These are phyloP conservation scores for Neoascochyta sp. DNA, from an alignment of 2,329 filamentous ascomycete species.

Conservation along the genomic window DNA sequence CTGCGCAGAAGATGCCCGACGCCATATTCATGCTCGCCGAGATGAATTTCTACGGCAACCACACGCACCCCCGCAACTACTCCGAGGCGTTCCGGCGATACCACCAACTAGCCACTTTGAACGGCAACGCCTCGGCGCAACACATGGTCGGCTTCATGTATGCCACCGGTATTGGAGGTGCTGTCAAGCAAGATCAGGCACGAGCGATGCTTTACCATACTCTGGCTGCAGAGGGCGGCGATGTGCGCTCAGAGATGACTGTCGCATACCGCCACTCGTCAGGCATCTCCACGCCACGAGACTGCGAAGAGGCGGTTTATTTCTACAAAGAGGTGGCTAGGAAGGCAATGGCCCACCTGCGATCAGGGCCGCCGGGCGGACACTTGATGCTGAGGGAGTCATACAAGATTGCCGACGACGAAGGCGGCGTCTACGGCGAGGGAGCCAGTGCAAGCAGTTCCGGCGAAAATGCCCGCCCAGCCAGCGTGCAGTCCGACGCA, in stretches of 20 bases:
- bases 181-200: conserved; percentile 80
- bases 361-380: conserved; percentile 86
- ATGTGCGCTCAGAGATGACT: conserved; percentile 89
- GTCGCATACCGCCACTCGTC: conserved; percentile 80
- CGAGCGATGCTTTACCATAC: conserved; percentile 92
- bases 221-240: conserved; percentile 79
- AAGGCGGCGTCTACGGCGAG: conserved; percentile 90
- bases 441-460: conserved; percentile 88
- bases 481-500: conserved; percentile 69
- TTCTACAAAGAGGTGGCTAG: conserved; percentile 94
- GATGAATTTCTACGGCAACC: conserved; percentile 96
- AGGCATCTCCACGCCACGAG: conserved; percentile 79
- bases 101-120: conserved; percentile 66
- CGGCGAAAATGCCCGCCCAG: conserved; percentile 73
- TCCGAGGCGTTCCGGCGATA: conserved; percentile 77
- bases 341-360: conserved; percentile 83
- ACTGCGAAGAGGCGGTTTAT: conserved; percentile 77
- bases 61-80: conserved; percentile 79
- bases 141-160: conserved; percentile 96
- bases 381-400: conserved; percentile 71
- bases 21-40: conserved; percentile 87
- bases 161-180: conserved; percentile 81
- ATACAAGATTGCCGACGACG: conserved; percentile 83
- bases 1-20: conserved; percentile 62
- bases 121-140: conserved; percentile 88